Base-by-base conservation (phyloP, 1,139 yeast genomes). In the Martiniozyma asiatica region DNA sequence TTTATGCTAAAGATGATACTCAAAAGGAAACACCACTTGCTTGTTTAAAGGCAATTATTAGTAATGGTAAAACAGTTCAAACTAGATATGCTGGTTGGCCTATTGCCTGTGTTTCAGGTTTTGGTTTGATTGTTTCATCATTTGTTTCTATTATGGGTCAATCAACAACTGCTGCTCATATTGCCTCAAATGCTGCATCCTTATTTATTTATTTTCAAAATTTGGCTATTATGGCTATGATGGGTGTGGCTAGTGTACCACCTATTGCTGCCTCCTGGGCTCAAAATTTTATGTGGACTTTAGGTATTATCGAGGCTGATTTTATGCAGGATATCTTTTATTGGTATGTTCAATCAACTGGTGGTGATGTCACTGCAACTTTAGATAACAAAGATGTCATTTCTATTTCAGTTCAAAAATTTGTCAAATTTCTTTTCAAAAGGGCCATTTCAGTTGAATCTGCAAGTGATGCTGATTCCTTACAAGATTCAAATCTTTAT, bases 41-140 rank as follows among this genome's bases (percentile, higher is more conserved):
- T 2, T 89, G 99, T 66, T 94, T 92, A 8, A 87, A 81, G 51
- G 96, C 97, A 0, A 66, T 74, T 14, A 63, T 89, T 38, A 59
- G 81, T 19, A 89, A 92, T 55, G 95, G 89, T 36, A 84, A 81
- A 51, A 85, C 98, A 2, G 99, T 89, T 22, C 94, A 87, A 55
- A 85, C 96, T 19, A 75, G 74, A 48, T 85, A 82, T 44, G 98
- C 95, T 5, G 70, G 94, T 7, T 92, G 98, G 98, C 94, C 94
- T 15, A 80, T 89, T 44, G 97, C 96, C 5, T 92, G 87, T 13
- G 69, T 89, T 26, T 73, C 95, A 3, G 93, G 94, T 29, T 54
- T 82, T 29, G 97, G 97, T 39, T 69, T 89, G 25, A 55, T 85
- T 32, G 77, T 92, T 5, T 81, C 96, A 1, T 94, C 95, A 27